These are phyloP conservation scores for Grigorovia yakushimaensis DNA, from an alignment of 805 yeast genomes.

Conservation along the genomic window DNA sequence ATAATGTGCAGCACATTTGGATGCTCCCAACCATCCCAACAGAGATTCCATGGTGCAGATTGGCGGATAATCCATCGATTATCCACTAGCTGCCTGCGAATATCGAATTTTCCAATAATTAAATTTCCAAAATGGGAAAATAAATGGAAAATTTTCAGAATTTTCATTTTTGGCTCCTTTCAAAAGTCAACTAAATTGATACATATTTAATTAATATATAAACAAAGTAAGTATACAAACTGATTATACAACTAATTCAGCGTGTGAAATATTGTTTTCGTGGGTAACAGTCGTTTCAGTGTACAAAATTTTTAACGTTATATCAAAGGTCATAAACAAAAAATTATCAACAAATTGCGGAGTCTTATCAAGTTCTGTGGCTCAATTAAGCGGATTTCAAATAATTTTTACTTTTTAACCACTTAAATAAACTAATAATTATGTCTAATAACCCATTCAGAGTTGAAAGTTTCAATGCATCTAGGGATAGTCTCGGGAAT, in stretches of 20 bases:
- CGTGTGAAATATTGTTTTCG: not conserved
- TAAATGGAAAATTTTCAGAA: not conserved
- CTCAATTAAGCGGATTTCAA: too few relatives aligned
- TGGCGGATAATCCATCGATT: not conserved
- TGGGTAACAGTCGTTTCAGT: not conserved
- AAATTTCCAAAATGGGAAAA: not conserved
- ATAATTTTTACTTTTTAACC: not conserved
- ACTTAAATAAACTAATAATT: too few relatives aligned
- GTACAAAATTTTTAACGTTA: too few relatives aligned
- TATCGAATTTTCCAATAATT: not conserved
- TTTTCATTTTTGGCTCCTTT: not conserved
- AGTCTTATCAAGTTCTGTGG: not conserved
- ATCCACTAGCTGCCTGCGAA: not conserved
- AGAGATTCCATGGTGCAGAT: too few relatives aligned
- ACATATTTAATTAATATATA: not conserved
- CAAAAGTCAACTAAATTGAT: not conserved
- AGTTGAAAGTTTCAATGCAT: not conserved
- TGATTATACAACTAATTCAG: not conserved
- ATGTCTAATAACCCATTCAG: conserved; percentile 1
- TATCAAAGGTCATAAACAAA: too few relatives aligned
- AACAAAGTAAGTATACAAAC: not conserved
- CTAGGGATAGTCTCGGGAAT: not conserved
- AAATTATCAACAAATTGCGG: too few relatives aligned
- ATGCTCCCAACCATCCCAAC: too few relatives aligned
- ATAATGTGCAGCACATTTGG: too few relatives aligned